phyloP scores from a whole-genome alignment of 2,329 filamentous ascomycete species.

The Clarireedia paspali region DNA sequence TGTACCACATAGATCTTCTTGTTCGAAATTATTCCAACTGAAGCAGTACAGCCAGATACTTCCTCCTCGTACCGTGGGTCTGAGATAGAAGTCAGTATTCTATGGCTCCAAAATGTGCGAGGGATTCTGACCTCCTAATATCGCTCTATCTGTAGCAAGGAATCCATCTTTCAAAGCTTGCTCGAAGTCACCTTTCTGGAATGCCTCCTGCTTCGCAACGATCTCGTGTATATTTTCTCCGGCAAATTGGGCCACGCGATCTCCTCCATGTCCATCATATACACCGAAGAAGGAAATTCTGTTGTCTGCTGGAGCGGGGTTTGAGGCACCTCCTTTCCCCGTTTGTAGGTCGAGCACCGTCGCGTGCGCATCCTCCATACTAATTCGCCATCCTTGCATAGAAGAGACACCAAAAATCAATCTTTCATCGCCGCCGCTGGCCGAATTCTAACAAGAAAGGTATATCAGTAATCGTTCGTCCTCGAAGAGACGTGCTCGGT shows the following conservation, averaged over 20 bases:
- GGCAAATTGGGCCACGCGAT: slow-evolving; percentile 89
- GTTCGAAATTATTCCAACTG: slow-evolving; percentile 79
- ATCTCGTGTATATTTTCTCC: slow-evolving; percentile 93
- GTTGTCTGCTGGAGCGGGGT: slow-evolving; percentile 54
- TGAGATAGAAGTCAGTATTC: slow-evolving; percentile 35
- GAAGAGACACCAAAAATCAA: slow-evolving; percentile 90
- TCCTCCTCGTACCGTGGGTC: slow-evolving; percentile 97
- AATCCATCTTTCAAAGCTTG: slow-evolving; percentile 97
- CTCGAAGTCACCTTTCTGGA: slow-evolving; percentile 84
- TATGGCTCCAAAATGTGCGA: not conserved
- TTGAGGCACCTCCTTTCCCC: slow-evolving; percentile 40
- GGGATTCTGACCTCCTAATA: slow-evolving; percentile 69
- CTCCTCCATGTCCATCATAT: slow-evolving; percentile 94
- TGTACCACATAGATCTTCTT: slow-evolving; percentile 93
- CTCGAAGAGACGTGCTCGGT: not conserved
- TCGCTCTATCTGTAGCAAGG: slow-evolving; percentile 89
- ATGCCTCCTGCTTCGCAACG: slow-evolving; percentile 87
- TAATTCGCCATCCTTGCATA: slow-evolving; percentile 99
- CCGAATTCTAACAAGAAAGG: slow-evolving; percentile 58
- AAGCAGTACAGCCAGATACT: slow-evolving; percentile 94
- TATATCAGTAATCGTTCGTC: slow-evolving; percentile 13
- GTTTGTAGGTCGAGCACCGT: slow-evolving; percentile 79
- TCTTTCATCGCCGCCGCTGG: slow-evolving; percentile 84
- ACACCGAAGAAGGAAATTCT: slow-evolving; percentile 94
- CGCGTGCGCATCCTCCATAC: slow-evolving; percentile 97